phyloP scores from a whole-genome alignment of 2,329 filamentous ascomycete genomes.

The Amauroascus niger region DNA sequence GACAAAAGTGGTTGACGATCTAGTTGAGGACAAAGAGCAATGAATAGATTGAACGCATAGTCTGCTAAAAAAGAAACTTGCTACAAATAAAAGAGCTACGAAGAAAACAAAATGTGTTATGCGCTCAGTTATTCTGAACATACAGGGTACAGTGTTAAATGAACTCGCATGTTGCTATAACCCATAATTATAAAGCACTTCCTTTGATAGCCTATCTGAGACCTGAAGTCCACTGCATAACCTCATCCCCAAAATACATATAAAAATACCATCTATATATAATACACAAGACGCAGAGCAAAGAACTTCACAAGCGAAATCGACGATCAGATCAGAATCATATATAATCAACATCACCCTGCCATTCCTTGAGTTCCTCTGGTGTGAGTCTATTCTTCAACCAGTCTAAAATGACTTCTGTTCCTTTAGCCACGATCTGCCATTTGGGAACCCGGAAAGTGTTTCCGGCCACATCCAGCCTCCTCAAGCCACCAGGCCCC shows the following conservation, averaged over 20 bases:
- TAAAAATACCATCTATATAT: neutral
- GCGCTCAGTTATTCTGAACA: no score
- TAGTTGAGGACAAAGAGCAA: constrained; percentile 24
- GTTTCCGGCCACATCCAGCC: constrained; percentile 72
- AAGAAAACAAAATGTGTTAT: no score
- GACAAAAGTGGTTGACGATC: constrained; percentile 38
- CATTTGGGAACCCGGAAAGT: constrained; percentile 78
- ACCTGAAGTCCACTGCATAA: neutral
- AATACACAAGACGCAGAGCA: neutral
- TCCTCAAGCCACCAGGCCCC: constrained; percentile 47
- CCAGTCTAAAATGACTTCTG: constrained; percentile 73
- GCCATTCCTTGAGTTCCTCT: constrained; percentile 34
- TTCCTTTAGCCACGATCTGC: constrained; percentile 75
- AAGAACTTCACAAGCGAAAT: neutral
- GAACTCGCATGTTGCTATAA: no score
- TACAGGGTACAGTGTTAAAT: no score
- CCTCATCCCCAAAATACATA: neutral
- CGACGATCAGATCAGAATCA: neutral
- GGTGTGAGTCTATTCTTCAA: constrained; percentile 62
- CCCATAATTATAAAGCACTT: no score
- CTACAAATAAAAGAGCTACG: no score
- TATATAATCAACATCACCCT: constrained; percentile 20
- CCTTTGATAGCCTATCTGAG: no score
- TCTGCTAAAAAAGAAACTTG: no score
- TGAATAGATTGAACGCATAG: no score